Evolutionary conservation across 2,329 filamentous ascomycete species (phyloP).

Genomic region (Venturia asperata): DNA sequence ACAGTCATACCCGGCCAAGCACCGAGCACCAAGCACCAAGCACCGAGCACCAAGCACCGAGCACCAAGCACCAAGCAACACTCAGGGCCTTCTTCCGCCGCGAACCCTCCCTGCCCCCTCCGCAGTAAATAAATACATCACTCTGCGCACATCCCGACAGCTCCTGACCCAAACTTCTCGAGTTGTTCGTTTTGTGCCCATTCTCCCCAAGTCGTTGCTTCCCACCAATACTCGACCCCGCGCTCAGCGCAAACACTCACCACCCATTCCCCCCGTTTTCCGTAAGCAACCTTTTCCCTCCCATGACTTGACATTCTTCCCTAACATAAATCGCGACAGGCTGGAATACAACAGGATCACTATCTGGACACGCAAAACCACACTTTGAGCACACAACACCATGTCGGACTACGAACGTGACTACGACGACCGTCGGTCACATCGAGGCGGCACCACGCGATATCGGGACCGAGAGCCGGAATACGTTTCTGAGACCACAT

Average conservation of each 20-base stretch:
- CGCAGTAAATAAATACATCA: not conserved
- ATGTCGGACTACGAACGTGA: conserved; percentile 43
- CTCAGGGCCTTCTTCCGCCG: not conserved
- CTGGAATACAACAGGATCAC: not conserved
- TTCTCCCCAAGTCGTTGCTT: conserved; percentile 18
- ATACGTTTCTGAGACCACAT: conserved; percentile 44
- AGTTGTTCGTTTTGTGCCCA: conserved; percentile 8
- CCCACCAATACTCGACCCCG: not conserved
- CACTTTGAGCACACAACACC: conserved; percentile 1
- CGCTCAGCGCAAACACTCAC: conserved; percentile 5
- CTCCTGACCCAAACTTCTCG: conserved; percentile 7
- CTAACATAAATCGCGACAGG: conserved; percentile 6
- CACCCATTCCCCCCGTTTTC: not conserved
- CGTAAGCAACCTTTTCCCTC: not conserved
- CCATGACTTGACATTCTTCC: conserved; percentile 7
- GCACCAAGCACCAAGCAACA: not conserved
- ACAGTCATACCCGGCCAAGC: conserved; percentile 1
- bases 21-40: too few species aligned
- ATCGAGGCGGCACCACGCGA: conserved; percentile 32
- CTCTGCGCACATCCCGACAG: not conserved
- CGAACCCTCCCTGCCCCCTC: conserved; percentile 5
- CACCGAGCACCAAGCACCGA: too few species aligned
- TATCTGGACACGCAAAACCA: conserved; percentile 7
- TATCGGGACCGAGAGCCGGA: conserved; percentile 43
- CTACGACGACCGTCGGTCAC: conserved; percentile 39